A percentile compares a stretch with the other conserved stretches of the same genome.
phyloP scores from a whole-genome alignment of 768 basidiomycete genomes.

The Kwoniella mangroviensis region DNA sequence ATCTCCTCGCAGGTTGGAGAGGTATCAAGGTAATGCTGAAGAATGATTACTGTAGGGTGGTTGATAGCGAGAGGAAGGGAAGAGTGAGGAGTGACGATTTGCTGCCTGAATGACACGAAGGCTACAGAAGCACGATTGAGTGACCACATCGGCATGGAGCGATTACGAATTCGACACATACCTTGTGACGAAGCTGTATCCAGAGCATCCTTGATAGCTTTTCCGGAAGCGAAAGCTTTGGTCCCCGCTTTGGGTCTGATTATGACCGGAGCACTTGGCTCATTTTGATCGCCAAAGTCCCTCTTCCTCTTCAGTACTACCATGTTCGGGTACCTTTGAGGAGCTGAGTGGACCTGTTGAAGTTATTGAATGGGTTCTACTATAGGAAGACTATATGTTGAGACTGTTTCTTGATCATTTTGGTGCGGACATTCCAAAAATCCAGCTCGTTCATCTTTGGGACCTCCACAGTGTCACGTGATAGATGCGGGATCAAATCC shows the following conservation, averaged over 20 bases:
- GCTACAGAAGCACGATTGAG: slow-evolving; percentile 24
- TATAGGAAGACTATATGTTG: not conserved
- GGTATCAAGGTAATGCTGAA: slow-evolving; percentile 54
- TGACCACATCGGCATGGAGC: not conserved
- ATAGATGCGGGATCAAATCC: slow-evolving; percentile 2
- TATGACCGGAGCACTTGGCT: slow-evolving; percentile 3
- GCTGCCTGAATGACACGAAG: slow-evolving; percentile 50
- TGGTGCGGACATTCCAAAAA: slow-evolving; percentile 5
- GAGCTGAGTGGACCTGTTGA: not conserved
- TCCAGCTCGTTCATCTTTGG: slow-evolving; percentile 5
- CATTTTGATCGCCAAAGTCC: slow-evolving; percentile 17
- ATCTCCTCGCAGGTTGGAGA: slow-evolving; percentile 53
- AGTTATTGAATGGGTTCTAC: not conserved
- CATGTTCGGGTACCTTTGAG: not conserved
- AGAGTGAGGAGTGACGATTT: slow-evolving; percentile 49
- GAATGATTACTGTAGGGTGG: slow-evolving; percentile 48
- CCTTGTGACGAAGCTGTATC: slow-evolving; percentile 42
- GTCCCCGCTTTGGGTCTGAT: slow-evolving; percentile 38
- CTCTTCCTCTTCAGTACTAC: slow-evolving; percentile 50
- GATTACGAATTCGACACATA: slow-evolving; percentile 23
- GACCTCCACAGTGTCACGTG: slow-evolving; percentile 29
- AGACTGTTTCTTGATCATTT: not conserved
- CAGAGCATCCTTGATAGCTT: slow-evolving; percentile 48
- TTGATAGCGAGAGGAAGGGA: slow-evolving; percentile 48
- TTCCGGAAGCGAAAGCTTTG: slow-evolving; percentile 43